Percentiles rank a stretch among this genome's conserved stretches.
Conservation (phyloP, 495 filamentous ascomycete species). For the Penicillium fimorum region DNA sequence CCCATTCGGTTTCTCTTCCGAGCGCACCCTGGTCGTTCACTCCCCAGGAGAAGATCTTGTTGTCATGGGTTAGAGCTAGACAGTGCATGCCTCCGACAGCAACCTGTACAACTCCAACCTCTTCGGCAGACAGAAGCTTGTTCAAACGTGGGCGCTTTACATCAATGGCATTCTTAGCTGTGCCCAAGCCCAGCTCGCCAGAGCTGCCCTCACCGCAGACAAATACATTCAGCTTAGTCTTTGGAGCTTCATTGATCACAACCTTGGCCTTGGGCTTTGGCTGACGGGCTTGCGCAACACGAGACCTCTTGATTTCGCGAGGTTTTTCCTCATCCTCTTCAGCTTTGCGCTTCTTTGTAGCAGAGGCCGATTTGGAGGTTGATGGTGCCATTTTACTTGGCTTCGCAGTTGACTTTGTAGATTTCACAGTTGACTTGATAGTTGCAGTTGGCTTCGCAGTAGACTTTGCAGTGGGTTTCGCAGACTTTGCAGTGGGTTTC, state of each 20-base stretch:
- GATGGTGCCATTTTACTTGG: constrained; percentile 14
- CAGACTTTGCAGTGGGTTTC: constrained; percentile 10
- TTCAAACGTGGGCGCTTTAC: constrained; percentile 71
- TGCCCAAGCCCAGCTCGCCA: constrained; percentile 66
- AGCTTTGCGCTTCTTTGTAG: constrained; percentile 44
- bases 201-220: constrained; percentile 68
- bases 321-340: constrained; percentile 31
- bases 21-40: constrained; percentile 68
- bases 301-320: constrained; percentile 21
- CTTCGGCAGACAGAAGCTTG: constrained; percentile 52
- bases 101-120: constrained; percentile 61
- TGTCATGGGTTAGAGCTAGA: constrained; percentile 60
- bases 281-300: constrained; percentile 23
- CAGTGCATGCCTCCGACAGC: constrained; percentile 66
- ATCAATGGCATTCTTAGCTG: constrained; percentile 57
- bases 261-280: constrained; percentile 30
- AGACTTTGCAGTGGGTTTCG: constrained; percentile 13
- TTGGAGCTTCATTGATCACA: constrained; percentile 47
- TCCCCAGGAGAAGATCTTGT: constrained; percentile 64
- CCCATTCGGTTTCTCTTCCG: constrained; percentile 60
- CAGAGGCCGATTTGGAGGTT: constrained; percentile 16
- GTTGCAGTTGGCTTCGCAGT: constrained; percentile 8
- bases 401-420: constrained; percentile 8
- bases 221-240: constrained; percentile 57
- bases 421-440: constrained; percentile 1